Evolutionary conservation across 2,329 filamentous ascomycete species (phyloP), one percentile per base, ranked within the genome.

Genomic region (Truncatella angustata): DNA sequence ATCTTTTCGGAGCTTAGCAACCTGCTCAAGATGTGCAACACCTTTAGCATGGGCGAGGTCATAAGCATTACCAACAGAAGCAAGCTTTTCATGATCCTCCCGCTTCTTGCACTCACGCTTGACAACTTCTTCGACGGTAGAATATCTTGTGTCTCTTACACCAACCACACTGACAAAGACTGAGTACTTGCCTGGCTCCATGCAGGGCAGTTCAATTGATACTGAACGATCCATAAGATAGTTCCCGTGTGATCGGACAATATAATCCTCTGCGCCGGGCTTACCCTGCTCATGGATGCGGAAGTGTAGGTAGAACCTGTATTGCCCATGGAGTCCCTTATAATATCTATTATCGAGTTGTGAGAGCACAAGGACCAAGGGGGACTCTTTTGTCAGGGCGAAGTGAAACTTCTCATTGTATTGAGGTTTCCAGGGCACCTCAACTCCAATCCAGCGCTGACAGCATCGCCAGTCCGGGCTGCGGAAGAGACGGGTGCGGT

Each of bases 281-380:
- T 72, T 67, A n/a, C 73, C 74, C 30, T 76, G 68, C 50, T 76
- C 71, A 53, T 83, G 79, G 2, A 83, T 63, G 6, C 80, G 71
- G 70, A 72, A 82, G 58, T 78, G 71, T 4, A 79, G 66, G 16
- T 72, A 70, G 63, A 77, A 79, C 28, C 55, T 64, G 56, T 86
- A 86, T 61, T 84, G 79, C 7, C 84, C 84, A 30, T 78, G 70
- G 0, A 86, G 73, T 3, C 82, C 84, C 54, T 77, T 76, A 63
- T 84, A 87, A 62, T 85, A 87, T 20, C 83, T 73, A 28, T 75
- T 72, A 60, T 87, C 82, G 16, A 86, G 77, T 66, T 87, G 82
- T 4, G 81, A 81, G 2, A 86, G 71, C 0, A 83, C 79, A 3
- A 86, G 64, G 16, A 86, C 78, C 2, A 86, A 70, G 0, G 82